phyloP scores from a whole-genome alignment of 2,329 filamentous ascomycete genomes.

The Pseudonectria foliicola region DNA sequence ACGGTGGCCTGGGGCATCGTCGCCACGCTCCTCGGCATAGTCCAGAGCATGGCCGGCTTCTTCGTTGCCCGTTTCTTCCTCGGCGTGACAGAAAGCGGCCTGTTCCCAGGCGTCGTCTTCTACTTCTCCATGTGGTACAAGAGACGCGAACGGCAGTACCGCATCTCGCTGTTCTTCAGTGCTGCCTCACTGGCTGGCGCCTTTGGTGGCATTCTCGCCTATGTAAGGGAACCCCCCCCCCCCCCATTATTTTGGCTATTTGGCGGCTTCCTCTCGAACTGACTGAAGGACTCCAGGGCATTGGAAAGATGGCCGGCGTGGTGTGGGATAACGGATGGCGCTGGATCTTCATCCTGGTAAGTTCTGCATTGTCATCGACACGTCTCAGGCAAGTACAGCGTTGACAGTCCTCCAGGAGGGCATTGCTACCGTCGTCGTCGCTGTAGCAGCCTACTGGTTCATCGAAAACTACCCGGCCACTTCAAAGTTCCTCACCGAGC shows the following conservation, averaged over 20 bases:
- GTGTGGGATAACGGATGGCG: conserved; percentile 47
- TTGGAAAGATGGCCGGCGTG: conserved; percentile 45
- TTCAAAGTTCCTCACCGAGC: conserved; percentile 48
- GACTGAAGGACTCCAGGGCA: conserved; percentile 30
- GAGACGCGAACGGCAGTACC: conserved; percentile 45
- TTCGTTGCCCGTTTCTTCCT: conserved; percentile 48
- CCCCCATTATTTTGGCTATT: too few relatives aligned
- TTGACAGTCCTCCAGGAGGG: conserved; percentile 45
- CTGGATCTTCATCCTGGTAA: conserved; percentile 55
- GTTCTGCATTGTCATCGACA: conserved; percentile 1
- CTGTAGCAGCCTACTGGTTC: conserved; percentile 47
- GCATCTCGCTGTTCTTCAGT: conserved; percentile 50
- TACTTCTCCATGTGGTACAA: conserved; percentile 51
- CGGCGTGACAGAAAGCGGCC: conserved; percentile 45
- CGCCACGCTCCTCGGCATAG: conserved; percentile 42
- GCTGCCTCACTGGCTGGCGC: conserved; percentile 48
- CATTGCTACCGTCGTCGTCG: conserved; percentile 46
- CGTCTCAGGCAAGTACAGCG: too few relatives aligned
- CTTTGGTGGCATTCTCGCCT: conserved; percentile 50
- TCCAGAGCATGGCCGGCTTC: conserved; percentile 43
- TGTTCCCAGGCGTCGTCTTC: conserved; percentile 45
- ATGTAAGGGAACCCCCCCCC: conserved; percentile 36
- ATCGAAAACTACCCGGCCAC: conserved; percentile 60
- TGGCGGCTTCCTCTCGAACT: conserved; percentile 3
- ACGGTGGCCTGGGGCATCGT: conserved; percentile 51